phyloP scores from a whole-genome alignment of 192 early-diverging fungal genomes.

The Coemansia sp. region DNA sequence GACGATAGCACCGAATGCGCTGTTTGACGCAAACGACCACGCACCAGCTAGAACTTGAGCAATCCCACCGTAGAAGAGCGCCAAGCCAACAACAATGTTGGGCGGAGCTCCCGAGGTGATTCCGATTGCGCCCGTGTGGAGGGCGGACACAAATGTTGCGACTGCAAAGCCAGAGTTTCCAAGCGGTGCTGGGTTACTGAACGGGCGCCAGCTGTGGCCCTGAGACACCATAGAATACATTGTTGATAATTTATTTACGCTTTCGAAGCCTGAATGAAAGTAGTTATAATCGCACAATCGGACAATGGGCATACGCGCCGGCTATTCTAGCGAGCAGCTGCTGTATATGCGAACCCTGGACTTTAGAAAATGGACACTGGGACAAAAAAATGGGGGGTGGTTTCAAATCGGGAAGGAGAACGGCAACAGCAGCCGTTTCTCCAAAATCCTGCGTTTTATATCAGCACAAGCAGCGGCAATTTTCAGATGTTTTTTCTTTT shows the following conservation, averaged over 20 bases:
- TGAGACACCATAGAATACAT: constrained; percentile 30
- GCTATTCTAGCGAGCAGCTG: too few species aligned
- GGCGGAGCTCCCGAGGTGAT: constrained; percentile 34
- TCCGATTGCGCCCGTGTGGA: constrained; percentile 43
- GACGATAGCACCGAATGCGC: constrained; percentile 36
- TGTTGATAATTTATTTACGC: neutral
- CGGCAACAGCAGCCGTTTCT: too few species aligned
- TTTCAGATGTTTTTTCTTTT: neutral
- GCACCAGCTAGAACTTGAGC: constrained; percentile 39
- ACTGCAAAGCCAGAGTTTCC: constrained; percentile 52
- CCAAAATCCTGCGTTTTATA: neutral
- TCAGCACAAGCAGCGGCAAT: neutral
- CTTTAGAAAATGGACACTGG: too few species aligned
- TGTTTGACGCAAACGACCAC: constrained; percentile 44
- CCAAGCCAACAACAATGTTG: constrained; percentile 39
- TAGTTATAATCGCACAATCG: neutral
- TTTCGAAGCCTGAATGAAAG: neutral
- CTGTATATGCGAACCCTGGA: too few species aligned
- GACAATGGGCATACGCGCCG: too few species aligned
- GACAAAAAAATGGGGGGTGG: too few species aligned
- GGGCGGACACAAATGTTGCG: constrained; percentile 32
- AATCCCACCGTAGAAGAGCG: constrained; percentile 46
- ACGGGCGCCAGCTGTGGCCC: constrained; percentile 26
- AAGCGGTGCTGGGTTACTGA: constrained; percentile 45
- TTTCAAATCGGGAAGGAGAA: too few species aligned